Evolutionary conservation across 176 grass and related monocot genomes (phyloP), one percentile per base, ranked within the genome.

Genomic region (Elaeis guineensis): DNA sequence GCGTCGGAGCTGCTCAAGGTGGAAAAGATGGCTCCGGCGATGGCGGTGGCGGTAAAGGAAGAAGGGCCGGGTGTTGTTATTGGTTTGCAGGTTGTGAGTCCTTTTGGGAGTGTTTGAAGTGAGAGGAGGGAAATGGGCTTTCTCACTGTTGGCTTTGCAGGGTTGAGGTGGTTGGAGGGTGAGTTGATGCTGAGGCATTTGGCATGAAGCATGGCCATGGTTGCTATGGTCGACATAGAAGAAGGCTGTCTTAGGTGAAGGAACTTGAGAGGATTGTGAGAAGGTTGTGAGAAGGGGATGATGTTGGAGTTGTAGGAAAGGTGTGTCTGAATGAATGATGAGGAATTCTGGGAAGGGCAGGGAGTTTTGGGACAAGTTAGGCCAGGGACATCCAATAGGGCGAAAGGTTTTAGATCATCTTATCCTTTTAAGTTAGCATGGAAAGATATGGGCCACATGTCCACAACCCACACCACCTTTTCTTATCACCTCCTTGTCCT

Each of bases 191-290:
- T 17, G 23, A 23, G 57, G 57, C 57, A 59, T 25, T 26, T 59
- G 15, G 57, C 57, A 26, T 26, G 23, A 23, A 59, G 57, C 57
- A 59, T 59, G 57, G 57, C 57, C 57, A 59, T 30, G 57, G 57
- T 26, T 25, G 57, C 57, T 17, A 59, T 59, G 55, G 55, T 58
- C 4, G 55, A 21, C 21, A 58, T 58, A 16, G 24, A 30, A 16
- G 57, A 26, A 30, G 21, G 25, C 16, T 59, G 24, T 4, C 4
- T 18, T 58, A 3, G 24, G 57, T 17, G 24, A 16, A 59, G 56
- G 28, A 29, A 29, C 25, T 28, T 4, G 25, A 24, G 32, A 35
- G 32, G 32, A 35, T 4, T 35, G 8, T 12, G 8, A 12, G 35
- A 39, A 12, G 9, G 9, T 0, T 39, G 8, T 12, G 8, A 39